Conservation (phyloP, 768 basidiomycete genomes). For the Podaxis sp. region DNA sequence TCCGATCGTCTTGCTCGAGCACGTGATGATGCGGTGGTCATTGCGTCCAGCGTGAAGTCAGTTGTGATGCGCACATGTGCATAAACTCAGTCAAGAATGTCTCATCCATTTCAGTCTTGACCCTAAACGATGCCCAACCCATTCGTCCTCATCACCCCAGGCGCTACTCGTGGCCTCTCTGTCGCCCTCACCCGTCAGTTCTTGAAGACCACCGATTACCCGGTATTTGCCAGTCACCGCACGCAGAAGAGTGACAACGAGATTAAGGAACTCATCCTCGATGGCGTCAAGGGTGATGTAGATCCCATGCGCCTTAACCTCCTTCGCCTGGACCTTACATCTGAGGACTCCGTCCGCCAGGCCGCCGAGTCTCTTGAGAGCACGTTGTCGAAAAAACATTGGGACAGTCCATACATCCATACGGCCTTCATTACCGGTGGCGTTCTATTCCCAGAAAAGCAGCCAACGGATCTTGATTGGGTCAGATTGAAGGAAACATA, state of each 20-base stretch:
- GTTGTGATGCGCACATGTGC: neutral
- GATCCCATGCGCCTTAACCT: conserved; percentile 45
- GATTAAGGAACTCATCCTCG: conserved; percentile 42
- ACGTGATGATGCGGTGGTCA: conserved; percentile 8
- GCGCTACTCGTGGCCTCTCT: conserved; percentile 55
- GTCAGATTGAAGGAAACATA: conserved; percentile 43
- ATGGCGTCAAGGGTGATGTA: conserved; percentile 36
- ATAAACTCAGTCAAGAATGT: neutral
- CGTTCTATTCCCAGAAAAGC: conserved; percentile 54
- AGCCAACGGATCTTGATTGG: conserved; percentile 47
- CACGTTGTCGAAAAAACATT: conserved; percentile 27
- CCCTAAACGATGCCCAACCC: conserved; percentile 30
- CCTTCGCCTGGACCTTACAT: conserved; percentile 50
- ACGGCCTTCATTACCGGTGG: conserved; percentile 59
- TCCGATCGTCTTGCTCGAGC: neutral
- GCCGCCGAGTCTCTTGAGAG: conserved; percentile 44
- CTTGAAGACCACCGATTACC: conserved; percentile 47
- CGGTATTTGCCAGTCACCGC: conserved; percentile 58
- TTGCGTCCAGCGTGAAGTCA: neutral
- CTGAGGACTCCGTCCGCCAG: conserved; percentile 48
- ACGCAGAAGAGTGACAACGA: conserved; percentile 29
- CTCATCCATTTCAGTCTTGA: conserved; percentile 3
- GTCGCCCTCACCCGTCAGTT: conserved; percentile 55
- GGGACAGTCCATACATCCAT: conserved; percentile 43
- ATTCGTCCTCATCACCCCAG: conserved; percentile 53